Conservation (phyloP, 2,329 filamentous ascomycete genomes). For the Fusarium fujikuroi region DNA sequence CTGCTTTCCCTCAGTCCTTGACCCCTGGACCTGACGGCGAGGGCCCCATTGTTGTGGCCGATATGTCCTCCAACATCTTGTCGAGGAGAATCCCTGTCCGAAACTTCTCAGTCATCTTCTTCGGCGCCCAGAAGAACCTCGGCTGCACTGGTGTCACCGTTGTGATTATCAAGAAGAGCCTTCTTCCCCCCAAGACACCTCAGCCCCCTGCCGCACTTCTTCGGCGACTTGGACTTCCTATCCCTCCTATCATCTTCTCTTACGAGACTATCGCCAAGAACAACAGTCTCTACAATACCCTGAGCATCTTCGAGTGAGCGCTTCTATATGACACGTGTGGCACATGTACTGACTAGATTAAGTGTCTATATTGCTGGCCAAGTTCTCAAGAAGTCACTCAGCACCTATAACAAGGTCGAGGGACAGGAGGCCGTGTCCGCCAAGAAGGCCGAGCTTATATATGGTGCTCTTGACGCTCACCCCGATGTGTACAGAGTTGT, state of each 20-base stretch:
- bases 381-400: slow-evolving; percentile 81
- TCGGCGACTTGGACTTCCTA: slow-evolving; percentile 77
- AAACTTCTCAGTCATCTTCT: slow-evolving; percentile 88
- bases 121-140: slow-evolving; percentile 94
- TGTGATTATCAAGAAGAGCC: slow-evolving; percentile 81
- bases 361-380: slow-evolving; percentile 91
- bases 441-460: slow-evolving; percentile 81
- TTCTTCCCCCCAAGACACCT: slow-evolving; percentile 74
- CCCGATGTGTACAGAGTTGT: slow-evolving; percentile 80
- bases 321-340: not conserved
- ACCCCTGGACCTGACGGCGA: slow-evolving; percentile 68
- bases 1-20: slow-evolving; percentile 73
- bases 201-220: slow-evolving; percentile 77
- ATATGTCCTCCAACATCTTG: slow-evolving; percentile 96
- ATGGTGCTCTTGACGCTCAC: slow-evolving; percentile 78
- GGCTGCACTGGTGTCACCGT: slow-evolving; percentile 88
- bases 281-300: slow-evolving; percentile 94
- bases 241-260: slow-evolving; percentile 81
- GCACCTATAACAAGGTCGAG: slow-evolving; percentile 73
- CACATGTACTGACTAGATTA: slow-evolving; percentile 14
- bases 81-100: slow-evolving; percentile 79
- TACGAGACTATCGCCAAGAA: slow-evolving; percentile 91
- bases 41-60: slow-evolving; percentile 82
- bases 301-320: slow-evolving; percentile 86
- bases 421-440: slow-evolving; percentile 80